Percentiles rank a stretch among this genome's conserved stretches.
Evolutionary conservation across 768 basidiomycete species (phyloP).

Genomic region (Thelephora ganbajun): DNA sequence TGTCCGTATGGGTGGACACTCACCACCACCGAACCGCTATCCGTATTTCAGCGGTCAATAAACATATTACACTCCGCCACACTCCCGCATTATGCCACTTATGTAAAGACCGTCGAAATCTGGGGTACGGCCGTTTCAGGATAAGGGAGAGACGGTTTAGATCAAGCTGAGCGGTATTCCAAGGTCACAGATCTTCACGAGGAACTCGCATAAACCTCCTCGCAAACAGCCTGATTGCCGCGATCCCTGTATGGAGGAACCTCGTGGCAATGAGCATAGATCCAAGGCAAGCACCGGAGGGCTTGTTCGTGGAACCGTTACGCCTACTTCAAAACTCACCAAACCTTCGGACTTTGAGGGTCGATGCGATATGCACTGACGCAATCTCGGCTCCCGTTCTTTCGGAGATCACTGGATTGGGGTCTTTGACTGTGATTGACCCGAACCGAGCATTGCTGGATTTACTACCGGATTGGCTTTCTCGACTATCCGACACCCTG

Average conservation of each 20-base stretch:
- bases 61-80: conserved; percentile 5
- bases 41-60: conserved; percentile 4
- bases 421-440: conserved; percentile 10
- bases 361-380: conserved; percentile 7
- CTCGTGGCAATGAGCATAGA: conserved; percentile 7
- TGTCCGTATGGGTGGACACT: neutral
- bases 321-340: conserved; percentile 5
- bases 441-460: conserved; percentile 12
- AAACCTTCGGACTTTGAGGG: conserved; percentile 7
- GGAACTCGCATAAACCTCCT: conserved; percentile 7
- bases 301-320: conserved; percentile 6
- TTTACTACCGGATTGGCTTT: conserved; percentile 25
- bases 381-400: conserved; percentile 5
- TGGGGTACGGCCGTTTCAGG: conserved; percentile 21
- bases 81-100: conserved; percentile 22
- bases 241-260: conserved; percentile 10
- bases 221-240: conserved; percentile 6
- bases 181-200: conserved; percentile 11
- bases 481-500: conserved; percentile 19
- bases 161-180: neutral
- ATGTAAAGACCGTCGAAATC: conserved; percentile 31
- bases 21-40: conserved; percentile 7
- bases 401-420: conserved; percentile 6
- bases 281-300: conserved; percentile 4
- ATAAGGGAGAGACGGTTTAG: neutral